phyloP scores from a whole-genome alignment of 768 basidiomycete genomes.

The Kwoniella newhampshirensis region DNA sequence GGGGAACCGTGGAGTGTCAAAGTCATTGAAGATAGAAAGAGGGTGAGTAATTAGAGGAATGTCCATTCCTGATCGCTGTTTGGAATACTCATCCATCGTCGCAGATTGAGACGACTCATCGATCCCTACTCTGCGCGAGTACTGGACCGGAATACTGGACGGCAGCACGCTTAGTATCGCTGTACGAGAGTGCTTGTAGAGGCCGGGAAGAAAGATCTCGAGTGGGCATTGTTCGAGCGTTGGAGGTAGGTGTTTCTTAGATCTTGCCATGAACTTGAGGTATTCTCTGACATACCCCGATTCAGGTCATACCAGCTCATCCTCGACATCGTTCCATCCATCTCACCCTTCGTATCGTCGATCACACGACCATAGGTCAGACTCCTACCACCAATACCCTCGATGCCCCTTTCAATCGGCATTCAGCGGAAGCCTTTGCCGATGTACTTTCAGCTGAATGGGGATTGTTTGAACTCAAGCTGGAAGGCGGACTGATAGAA shows the following conservation, averaged over 20 bases:
- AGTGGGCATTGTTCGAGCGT: conserved; percentile 39
- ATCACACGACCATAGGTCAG: conserved; percentile 41
- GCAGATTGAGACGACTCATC: conserved; percentile 43
- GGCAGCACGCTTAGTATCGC: conserved; percentile 75
- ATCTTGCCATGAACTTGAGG: conserved; percentile 9
- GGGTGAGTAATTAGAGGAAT: conserved; percentile 65
- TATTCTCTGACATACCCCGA: background rate
- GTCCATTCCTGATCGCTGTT: too few species aligned
- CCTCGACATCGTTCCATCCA: conserved; percentile 33
- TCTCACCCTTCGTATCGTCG: conserved; percentile 20
- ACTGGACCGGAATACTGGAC: conserved; percentile 75
- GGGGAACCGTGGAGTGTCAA: conserved; percentile 79
- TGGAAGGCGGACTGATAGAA: conserved; percentile 84
- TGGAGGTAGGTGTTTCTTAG: conserved; percentile 38
- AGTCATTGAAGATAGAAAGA: conserved; percentile 75
- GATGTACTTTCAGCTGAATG: conserved; percentile 92
- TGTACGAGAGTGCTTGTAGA: conserved; percentile 63
- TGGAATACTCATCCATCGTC: too few species aligned
- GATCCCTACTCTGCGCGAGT: conserved; percentile 20
- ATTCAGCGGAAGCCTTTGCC: conserved; percentile 74
- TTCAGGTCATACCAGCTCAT: conserved; percentile 26
- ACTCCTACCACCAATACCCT: conserved; percentile 75
- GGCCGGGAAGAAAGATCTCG: conserved; percentile 52
- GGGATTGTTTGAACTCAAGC: conserved; percentile 79
- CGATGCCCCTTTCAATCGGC: conserved; percentile 59